phyloP scores from a whole-genome alignment of 805 yeast genomes.

The Candida michaelii region DNA sequence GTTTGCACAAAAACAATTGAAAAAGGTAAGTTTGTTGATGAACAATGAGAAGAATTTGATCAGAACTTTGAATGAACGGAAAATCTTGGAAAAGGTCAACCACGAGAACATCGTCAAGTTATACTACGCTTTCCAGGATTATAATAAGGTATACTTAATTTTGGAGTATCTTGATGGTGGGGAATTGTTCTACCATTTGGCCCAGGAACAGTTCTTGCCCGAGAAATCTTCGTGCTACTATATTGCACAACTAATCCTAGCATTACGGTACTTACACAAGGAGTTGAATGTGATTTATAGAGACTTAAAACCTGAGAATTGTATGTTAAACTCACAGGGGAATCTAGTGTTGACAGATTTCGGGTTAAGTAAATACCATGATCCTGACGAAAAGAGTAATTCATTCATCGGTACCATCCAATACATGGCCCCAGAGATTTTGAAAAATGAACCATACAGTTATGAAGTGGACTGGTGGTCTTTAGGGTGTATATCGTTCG shows the following conservation, averaged over 20 bases:
- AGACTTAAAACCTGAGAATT: conserved; percentile 46
- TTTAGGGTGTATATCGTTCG: conserved; percentile 44
- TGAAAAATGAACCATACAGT: conserved; percentile 40
- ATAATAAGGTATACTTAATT: conserved; percentile 42
- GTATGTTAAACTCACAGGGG: conserved; percentile 42
- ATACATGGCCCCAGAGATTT: conserved; percentile 50
- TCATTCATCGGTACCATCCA: conserved; percentile 47
- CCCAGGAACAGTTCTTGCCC: conserved; percentile 23
- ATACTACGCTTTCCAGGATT: conserved; percentile 46
- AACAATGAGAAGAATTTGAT: conserved; percentile 28
- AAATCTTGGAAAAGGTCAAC: conserved; percentile 40
- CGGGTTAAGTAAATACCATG: conserved; percentile 41
- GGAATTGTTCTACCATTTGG: conserved; percentile 44
- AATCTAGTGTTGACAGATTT: conserved; percentile 45
- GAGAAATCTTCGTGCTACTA: conserved; percentile 42
- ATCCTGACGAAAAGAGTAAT: conserved; percentile 18
- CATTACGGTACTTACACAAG: conserved; percentile 38
- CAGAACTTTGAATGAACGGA: conserved; percentile 42
- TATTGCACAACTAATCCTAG: conserved; percentile 43
- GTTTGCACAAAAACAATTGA: conserved; percentile 45
- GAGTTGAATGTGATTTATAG: conserved; percentile 41
- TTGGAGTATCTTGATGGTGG: conserved; percentile 47
- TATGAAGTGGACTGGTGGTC: conserved; percentile 51
- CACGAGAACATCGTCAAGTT: conserved; percentile 47
- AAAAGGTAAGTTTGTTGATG: conserved; percentile 36